phyloP scores from a whole-genome alignment of 2,329 filamentous ascomycete species.

The Ploettnerulaceae sp. region DNA sequence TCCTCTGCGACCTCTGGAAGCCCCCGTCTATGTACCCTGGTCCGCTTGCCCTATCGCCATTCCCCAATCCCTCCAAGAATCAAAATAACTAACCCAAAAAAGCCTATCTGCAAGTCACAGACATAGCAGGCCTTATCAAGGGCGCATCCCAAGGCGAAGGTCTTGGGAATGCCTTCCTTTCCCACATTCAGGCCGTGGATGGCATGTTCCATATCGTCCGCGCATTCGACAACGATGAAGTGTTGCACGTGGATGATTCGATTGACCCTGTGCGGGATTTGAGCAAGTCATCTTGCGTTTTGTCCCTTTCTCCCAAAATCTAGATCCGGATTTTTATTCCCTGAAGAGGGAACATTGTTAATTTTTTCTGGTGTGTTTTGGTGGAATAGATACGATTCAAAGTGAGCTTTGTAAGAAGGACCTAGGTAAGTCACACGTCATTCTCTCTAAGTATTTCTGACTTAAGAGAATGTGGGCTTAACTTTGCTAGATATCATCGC shows the following conservation, averaged over 20 bases:
- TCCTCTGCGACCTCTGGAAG: conserved; percentile 43
- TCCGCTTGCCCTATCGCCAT: background rate
- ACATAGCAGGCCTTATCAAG: conserved; percentile 43
- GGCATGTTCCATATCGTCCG: conserved; percentile 44
- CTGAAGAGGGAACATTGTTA: conserved; percentile 1
- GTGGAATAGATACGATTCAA: conserved; percentile 35
- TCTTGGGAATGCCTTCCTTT: conserved; percentile 43
- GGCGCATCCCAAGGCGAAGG: conserved; percentile 42
- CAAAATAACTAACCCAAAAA: conserved; percentile 14
- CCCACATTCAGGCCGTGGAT: conserved; percentile 43
- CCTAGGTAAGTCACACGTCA: conserved; percentile 31
- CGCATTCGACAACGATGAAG: conserved; percentile 43
- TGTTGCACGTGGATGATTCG: conserved; percentile 44
- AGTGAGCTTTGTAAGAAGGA: conserved; percentile 41
- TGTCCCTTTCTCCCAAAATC: background rate
- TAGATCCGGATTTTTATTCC: background rate
- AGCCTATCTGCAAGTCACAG: conserved; percentile 39
- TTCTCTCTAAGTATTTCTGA: too few species aligned
- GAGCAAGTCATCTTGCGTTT: conserved; percentile 30
- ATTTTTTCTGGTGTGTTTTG: conserved; percentile 15
- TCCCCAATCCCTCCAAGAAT: background rate
- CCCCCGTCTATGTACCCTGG: conserved; percentile 40
- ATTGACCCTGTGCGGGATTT: conserved; percentile 42
- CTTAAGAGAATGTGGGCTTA: too few species aligned
- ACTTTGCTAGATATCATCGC: conserved; percentile 41